Evolutionary conservation across 2,329 filamentous ascomycete genomes (phyloP).

Genomic region (Didymella arachidicola): DNA sequence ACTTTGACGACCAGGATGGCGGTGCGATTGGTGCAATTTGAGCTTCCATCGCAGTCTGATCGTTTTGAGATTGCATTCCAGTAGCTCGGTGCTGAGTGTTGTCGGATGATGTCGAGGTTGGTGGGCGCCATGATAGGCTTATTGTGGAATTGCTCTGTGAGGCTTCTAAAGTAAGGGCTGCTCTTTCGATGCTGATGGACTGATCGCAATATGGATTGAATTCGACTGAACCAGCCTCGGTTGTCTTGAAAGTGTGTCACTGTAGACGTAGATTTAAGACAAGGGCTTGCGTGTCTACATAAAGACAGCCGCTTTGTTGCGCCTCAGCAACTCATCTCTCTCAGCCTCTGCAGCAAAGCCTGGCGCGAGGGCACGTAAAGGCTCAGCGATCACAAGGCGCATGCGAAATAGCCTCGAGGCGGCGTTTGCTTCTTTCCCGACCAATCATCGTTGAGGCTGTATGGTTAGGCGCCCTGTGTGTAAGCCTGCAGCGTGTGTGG

Average conservation of each 20-base stretch:
- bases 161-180: too few relatives aligned
- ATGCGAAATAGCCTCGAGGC: background rate
- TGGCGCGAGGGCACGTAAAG: background rate
- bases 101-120: background rate
- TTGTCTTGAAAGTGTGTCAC: background rate
- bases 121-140: slow-evolving; percentile 14
- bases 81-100: too few relatives aligned
- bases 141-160: too few relatives aligned
- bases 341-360: slow-evolving; percentile 10
- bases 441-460: background rate
- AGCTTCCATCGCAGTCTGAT: background rate
- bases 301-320: background rate
- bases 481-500: slow-evolving; percentile 12
- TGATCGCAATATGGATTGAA: background rate
- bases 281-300: slow-evolving; percentile 8
- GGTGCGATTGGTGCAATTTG: slow-evolving; percentile 9
- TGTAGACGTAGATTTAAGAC: background rate
- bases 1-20: slow-evolving; percentile 9
- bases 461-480: slow-evolving; percentile 7
- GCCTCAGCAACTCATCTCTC: background rate
- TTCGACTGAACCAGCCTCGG: background rate
- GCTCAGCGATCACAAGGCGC: background rate
- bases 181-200: background rate
- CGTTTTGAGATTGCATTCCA: background rate
- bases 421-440: too few relatives aligned